These are phyloP conservation scores for Chaetomium globosum DNA, from an alignment of 2,329 filamentous ascomycete genomes.

Conservation along the genomic window DNA sequence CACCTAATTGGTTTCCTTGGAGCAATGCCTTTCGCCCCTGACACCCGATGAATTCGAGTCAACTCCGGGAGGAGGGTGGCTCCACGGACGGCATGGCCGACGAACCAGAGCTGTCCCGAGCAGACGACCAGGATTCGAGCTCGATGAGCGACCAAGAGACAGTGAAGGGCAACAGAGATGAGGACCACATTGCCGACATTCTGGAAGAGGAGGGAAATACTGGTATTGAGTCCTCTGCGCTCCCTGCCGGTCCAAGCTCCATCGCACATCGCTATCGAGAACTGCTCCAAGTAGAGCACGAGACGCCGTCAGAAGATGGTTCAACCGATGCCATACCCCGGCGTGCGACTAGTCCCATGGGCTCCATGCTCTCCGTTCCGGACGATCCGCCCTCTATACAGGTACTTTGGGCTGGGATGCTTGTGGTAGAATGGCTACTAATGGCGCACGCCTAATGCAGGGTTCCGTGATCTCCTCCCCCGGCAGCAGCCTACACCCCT, in stretches of 20 bases:
- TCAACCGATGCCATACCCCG: slow-evolving; percentile 57
- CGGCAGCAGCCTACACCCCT: slow-evolving; percentile 73
- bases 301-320: slow-evolving; percentile 55
- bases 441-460: slow-evolving; percentile 41
- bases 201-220: slow-evolving; percentile 44
- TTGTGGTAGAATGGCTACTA: slow-evolving; percentile 2
- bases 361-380: slow-evolving; percentile 70
- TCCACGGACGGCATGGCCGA: slow-evolving; percentile 54
- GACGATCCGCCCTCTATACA: slow-evolving; percentile 85
- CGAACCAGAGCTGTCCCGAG: slow-evolving; percentile 49
- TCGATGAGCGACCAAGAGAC: slow-evolving; percentile 51
- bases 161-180: slow-evolving; percentile 44
- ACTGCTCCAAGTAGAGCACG: slow-evolving; percentile 48
- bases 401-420: slow-evolving; percentile 51
- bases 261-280: slow-evolving; percentile 51
- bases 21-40: slow-evolving; percentile 40
- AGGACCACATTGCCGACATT: slow-evolving; percentile 44
- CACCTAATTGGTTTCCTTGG: slow-evolving; percentile 9
- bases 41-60: slow-evolving; percentile 70
- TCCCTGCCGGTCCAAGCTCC: slow-evolving; percentile 42
- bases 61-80: slow-evolving; percentile 63
- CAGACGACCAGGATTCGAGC: slow-evolving; percentile 46
- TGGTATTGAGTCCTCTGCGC: slow-evolving; percentile 29
- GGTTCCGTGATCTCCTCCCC: slow-evolving; percentile 66
- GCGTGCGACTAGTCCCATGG: slow-evolving; percentile 67